These are phyloP conservation scores for Eutrema japonicum DNA, from an alignment of 345 rosid genomes.

Conservation along the genomic window DNA sequence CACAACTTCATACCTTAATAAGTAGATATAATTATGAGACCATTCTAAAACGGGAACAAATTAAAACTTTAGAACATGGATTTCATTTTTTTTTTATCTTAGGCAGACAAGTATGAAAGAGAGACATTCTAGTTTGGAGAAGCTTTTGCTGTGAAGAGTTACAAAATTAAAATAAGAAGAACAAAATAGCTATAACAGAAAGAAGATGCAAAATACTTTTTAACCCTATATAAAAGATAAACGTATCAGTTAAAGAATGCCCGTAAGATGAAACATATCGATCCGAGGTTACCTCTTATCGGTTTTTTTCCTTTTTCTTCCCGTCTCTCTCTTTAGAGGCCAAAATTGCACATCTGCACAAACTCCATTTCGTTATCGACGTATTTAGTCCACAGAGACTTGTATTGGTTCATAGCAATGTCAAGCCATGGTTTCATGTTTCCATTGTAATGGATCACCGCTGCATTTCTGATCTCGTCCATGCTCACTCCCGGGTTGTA, in stretches of 20 bases:
- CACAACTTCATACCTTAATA: neutral
- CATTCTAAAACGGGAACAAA: constrained; percentile 3
- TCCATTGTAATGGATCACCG: constrained; percentile 91
- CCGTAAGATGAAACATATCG: constrained; percentile 23
- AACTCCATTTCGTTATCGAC: constrained; percentile 81
- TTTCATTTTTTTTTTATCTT: constrained; percentile 3
- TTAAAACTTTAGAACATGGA: constrained; percentile 20
- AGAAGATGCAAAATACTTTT: constrained; percentile 34
- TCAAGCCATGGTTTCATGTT: constrained; percentile 99
- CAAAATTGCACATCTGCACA: constrained; percentile 84
- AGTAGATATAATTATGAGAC: constrained; percentile 9
- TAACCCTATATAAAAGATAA: constrained; percentile 38
- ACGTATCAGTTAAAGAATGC: constrained; percentile 44
- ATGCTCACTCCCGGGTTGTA: constrained; percentile 85
- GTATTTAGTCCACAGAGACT: constrained; percentile 86
- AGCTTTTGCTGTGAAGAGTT: constrained; percentile 37
- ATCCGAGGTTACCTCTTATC: constrained; percentile 38
- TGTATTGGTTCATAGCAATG: constrained; percentile 87
- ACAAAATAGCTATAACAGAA: constrained; percentile 24
- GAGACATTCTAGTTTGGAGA: constrained; percentile 22
- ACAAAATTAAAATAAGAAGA: constrained; percentile 19
- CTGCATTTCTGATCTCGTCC: constrained; percentile 82
- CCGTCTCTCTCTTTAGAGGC: constrained; percentile 56
- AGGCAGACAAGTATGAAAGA: constrained; percentile 21
- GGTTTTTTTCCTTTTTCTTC: constrained; percentile 3